These are phyloP conservation scores for Dalbergia oliveri DNA, from an alignment of 306 rosid species.

Conservation along the genomic window DNA sequence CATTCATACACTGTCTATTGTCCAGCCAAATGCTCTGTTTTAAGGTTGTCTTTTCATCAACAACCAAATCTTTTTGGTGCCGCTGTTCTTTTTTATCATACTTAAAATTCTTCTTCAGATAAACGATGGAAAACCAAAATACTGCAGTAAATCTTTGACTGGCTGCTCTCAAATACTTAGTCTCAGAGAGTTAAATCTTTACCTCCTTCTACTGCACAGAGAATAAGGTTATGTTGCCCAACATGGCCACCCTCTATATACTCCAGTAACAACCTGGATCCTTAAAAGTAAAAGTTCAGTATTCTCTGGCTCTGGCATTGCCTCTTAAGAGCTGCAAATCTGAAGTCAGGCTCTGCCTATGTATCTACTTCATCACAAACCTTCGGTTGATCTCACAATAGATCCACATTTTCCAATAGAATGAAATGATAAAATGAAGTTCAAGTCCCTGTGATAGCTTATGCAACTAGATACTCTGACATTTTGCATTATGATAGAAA, in stretches of 20 bases:
- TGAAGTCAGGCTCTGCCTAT: not conserved
- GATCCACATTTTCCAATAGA: constrained; percentile 11
- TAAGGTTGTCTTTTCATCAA: constrained; percentile 16
- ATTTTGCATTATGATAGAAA: constrained; percentile 3
- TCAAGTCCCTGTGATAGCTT: not conserved
- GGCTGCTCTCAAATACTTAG: constrained; percentile 1
- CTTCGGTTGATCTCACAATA: not conserved
- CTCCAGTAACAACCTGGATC: constrained; percentile 34
- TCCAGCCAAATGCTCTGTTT: not conserved
- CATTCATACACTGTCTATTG: not conserved
- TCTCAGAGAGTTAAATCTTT: not conserved
- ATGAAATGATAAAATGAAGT: constrained; percentile 12
- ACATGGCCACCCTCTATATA: not conserved
- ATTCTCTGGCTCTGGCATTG: not conserved
- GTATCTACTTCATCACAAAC: constrained; percentile 11
- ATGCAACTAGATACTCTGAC: not conserved
- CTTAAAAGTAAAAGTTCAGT: constrained; percentile 14
- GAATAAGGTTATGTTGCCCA: constrained; percentile 7
- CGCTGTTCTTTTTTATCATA: constrained; percentile 23
- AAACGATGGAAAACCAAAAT: not conserved
- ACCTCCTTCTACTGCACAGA: constrained; percentile 5
- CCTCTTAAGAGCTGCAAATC: constrained; percentile 1
- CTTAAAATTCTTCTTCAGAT: not conserved
- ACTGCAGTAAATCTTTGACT: constrained; percentile 17
- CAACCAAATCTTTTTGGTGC: not conserved